These are phyloP conservation scores for Balakata baccata DNA, from an alignment of 345 rosid species.

Conservation along the genomic window DNA sequence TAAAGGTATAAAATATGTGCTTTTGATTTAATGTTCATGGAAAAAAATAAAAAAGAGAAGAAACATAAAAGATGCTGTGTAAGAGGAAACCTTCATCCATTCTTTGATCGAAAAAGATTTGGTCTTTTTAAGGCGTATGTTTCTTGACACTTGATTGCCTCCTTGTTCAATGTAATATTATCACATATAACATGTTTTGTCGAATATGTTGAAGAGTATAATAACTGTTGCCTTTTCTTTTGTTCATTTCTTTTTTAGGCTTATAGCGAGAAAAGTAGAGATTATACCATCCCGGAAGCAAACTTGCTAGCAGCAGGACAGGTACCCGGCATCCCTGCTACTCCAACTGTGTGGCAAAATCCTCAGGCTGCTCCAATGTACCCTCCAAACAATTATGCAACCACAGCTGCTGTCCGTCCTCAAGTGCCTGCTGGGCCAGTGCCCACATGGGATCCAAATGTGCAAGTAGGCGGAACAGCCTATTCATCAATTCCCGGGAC, in stretches of 20 bases:
- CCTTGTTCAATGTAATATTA: constrained; percentile 6
- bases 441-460: constrained; percentile 44
- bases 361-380: constrained; percentile 44
- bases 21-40: constrained; percentile 56
- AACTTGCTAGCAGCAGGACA: constrained; percentile 48
- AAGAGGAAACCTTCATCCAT: constrained; percentile 38
- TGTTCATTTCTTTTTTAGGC: constrained; percentile 43
- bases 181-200: not conserved
- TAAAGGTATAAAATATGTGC: constrained; percentile 83
- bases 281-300: constrained; percentile 70
- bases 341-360: constrained; percentile 65
- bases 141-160: constrained; percentile 40
- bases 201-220: not conserved
- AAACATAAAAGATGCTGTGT: constrained; percentile 29
- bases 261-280: constrained; percentile 92
- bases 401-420: constrained; percentile 35
- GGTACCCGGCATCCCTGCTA: constrained; percentile 42
- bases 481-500: constrained; percentile 34
- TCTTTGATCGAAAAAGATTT: constrained; percentile 38
- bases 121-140: constrained; percentile 44
- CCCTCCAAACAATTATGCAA: constrained; percentile 38
- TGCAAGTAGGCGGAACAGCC: constrained; percentile 31
- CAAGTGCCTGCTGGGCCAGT: constrained; percentile 41
- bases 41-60: constrained; percentile 28
- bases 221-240: constrained; percentile 4